Base-by-base conservation (phyloP, 495 filamentous ascomycete species). In the Penicillium turbatum region DNA sequence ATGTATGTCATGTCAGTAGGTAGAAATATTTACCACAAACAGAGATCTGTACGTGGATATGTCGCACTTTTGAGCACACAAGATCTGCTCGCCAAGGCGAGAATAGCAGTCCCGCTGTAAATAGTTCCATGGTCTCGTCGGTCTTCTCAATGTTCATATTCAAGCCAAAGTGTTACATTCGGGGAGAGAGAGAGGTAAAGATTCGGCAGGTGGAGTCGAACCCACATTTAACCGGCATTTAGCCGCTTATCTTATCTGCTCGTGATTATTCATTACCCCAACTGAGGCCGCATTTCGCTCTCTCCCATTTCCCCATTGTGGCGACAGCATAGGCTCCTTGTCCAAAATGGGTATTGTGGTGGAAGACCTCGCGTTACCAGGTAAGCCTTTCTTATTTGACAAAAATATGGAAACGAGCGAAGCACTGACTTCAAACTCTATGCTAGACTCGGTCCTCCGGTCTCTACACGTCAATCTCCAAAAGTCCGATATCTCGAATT, bases 261-360 rank as follows among this genome's bases (percentile, higher is more conserved):
- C 45, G 31, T 48, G 45, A 48, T n/a, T 0, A 5, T 6, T 26
- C 15, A 26, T 10, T 6, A 6, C 19, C 5, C 45, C 30, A 34
- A 5, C 10, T 17, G n/a, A 39, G 10, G 35, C 15, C 30, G 42
- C 42, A 16, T 43, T 37, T 47, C 24, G 10, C 15, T 35, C 31
- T 40, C 24, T 17, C 38, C 21, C 11, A 32, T 15, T 29, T 19
- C 21, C 31, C 9, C 36, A 39, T 54, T 44, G 51, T 43, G 55
- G 44, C 38, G 27, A 35, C 47, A 40, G 36, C 48, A 51, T 36
- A 47, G 21, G 21, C 27, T 19, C n/a, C 9, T 17, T 37, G 0
- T 24, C 21, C 36, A 65, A n/a, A 46, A 74, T 74, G 72, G 45
- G 46, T 50, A 56, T 61, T 30, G 48, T 60, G 35, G 59, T 50